phyloP scores from a whole-genome alignment of 768 basidiomycete species.

The Chalciporus sphaerocephalus region DNA sequence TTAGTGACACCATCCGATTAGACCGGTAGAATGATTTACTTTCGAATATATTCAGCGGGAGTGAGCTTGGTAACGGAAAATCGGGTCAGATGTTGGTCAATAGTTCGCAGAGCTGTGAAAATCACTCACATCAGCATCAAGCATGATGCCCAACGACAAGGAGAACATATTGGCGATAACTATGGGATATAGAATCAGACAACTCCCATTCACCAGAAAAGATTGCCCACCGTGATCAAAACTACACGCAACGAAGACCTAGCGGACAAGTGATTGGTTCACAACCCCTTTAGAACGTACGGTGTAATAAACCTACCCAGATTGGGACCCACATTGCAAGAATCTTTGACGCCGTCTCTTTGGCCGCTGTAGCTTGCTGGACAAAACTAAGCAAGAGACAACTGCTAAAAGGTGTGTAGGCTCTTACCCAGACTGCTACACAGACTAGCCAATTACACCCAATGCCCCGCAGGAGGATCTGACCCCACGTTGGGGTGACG shows the following conservation, averaged over 20 bases:
- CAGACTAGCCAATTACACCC: slow-evolving; percentile 77
- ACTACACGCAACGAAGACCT: slow-evolving; percentile 68
- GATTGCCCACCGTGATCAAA: slow-evolving; percentile 59
- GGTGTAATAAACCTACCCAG: slow-evolving; percentile 46
- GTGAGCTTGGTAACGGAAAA: slow-evolving; percentile 24
- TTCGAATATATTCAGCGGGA: slow-evolving; percentile 56
- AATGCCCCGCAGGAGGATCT: slow-evolving; percentile 70
- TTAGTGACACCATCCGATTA: background rate
- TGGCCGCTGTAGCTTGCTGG: slow-evolving; percentile 67
- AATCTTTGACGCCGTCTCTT: slow-evolving; percentile 67
- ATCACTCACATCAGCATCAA: slow-evolving; percentile 54
- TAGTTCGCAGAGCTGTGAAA: background rate
- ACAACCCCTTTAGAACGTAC: background rate
- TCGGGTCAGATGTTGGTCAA: background rate
- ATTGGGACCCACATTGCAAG: slow-evolving; percentile 70
- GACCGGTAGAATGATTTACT: slow-evolving; percentile 38
- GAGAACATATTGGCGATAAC: slow-evolving; percentile 78
- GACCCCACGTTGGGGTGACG: slow-evolving; percentile 60
- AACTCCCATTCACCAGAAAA: background rate
- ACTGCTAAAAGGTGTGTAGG: background rate
- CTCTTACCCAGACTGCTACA: slow-evolving; percentile 69
- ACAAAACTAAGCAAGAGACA: slow-evolving; percentile 2
- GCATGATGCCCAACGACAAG: slow-evolving; percentile 65
- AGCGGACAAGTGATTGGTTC: background rate
- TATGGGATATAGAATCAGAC: slow-evolving; percentile 20